Percentiles rank a stretch among this genome's conserved stretches.
phyloP scores from a whole-genome alignment of 1,284 basidiomycete genomes.

The Neolentinus lepideus region DNA sequence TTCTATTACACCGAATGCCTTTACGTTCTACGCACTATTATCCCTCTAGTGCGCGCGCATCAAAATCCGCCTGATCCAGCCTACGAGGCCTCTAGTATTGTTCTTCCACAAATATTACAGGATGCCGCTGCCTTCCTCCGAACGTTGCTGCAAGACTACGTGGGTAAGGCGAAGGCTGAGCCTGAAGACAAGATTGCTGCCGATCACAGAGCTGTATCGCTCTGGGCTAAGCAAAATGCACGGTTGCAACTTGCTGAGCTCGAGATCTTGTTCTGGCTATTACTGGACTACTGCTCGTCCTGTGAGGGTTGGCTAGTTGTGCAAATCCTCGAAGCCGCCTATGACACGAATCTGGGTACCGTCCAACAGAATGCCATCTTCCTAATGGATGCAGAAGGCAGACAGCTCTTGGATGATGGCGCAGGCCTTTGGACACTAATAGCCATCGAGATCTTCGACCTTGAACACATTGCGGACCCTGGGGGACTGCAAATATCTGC shows the following conservation, averaged over 20 bases:
- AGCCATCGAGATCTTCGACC: conserved; percentile 72
- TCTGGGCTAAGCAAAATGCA: conserved; percentile 75
- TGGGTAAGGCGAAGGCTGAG: conserved; percentile 41
- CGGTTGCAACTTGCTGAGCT: conserved; percentile 76
- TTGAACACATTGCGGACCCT: conserved; percentile 65
- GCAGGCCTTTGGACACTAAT: conserved; percentile 72
- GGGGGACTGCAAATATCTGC: conserved; percentile 45
- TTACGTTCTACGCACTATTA: conserved; percentile 53
- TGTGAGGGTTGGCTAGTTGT: conserved; percentile 58
- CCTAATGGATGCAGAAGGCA: conserved; percentile 70
- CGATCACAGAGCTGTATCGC: conserved; percentile 55
- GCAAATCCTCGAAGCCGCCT: conserved; percentile 57
- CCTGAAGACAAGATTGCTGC: conserved; percentile 45
- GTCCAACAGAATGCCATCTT: conserved; percentile 59
- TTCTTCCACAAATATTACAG: conserved; percentile 55
- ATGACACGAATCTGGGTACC: conserved; percentile 60
- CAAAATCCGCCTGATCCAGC: conserved; percentile 48
- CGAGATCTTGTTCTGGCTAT: conserved; percentile 78
- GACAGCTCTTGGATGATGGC: conserved; percentile 58
- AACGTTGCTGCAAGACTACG: conserved; percentile 51
- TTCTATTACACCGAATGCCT: conserved; percentile 80
- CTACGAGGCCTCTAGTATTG: conserved; percentile 43
- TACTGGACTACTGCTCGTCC: conserved; percentile 69
- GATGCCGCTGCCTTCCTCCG: conserved; percentile 52
- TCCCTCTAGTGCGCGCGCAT: conserved; percentile 57